Conservation (phyloP, 176 grass and related monocot species). For the Carex kokanica region DNA sequence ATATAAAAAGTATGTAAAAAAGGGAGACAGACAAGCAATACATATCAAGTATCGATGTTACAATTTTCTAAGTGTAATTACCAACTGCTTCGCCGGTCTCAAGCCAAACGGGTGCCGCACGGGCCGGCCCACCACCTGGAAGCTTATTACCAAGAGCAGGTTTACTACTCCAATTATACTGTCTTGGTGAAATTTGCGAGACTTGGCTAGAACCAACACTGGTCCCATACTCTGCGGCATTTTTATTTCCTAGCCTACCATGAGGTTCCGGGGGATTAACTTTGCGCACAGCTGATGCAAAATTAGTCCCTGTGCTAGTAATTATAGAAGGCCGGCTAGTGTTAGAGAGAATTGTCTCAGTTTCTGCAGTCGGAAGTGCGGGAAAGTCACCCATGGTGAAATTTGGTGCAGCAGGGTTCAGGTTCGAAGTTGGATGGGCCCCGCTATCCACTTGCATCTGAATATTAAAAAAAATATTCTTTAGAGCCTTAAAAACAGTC, state of each 20-base stretch:
- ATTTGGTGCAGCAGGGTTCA: slow-evolving; percentile 48
- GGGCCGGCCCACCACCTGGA: slow-evolving; percentile 38
- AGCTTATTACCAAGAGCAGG: slow-evolving; percentile 66
- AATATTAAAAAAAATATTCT: slow-evolving; percentile 21
- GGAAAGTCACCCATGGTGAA: slow-evolving; percentile 82
- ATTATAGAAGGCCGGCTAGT: slow-evolving; percentile 36
- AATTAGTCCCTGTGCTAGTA: slow-evolving; percentile 54
- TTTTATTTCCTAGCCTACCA: slow-evolving; percentile 59
- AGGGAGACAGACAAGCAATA: neutral
- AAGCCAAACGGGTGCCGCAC: slow-evolving; percentile 68
- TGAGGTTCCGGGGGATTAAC: slow-evolving; percentile 54
- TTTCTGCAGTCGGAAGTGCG: slow-evolving; percentile 52
- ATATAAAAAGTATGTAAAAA: slow-evolving; percentile 23
- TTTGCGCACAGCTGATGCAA: slow-evolving; percentile 85
- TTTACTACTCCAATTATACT: slow-evolving; percentile 49
- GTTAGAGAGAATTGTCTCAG: slow-evolving; percentile 52
- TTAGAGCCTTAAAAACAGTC: slow-evolving; percentile 6
- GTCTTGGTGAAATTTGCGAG: slow-evolving; percentile 43
- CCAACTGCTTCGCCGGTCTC: slow-evolving; percentile 94
- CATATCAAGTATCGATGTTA: slow-evolving; percentile 9
- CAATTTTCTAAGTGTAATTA: slow-evolving; percentile 39
- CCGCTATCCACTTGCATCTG: slow-evolving; percentile 84
- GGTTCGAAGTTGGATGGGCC: slow-evolving; percentile 42
- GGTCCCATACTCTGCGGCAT: slow-evolving; percentile 37
- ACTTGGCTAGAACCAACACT: slow-evolving; percentile 43